Percentiles rank a stretch among this genome's conserved stretches.
Evolutionary conservation across 2,329 filamentous ascomycete genomes (phyloP).

Genomic region (Epichloe brachyelytri): DNA sequence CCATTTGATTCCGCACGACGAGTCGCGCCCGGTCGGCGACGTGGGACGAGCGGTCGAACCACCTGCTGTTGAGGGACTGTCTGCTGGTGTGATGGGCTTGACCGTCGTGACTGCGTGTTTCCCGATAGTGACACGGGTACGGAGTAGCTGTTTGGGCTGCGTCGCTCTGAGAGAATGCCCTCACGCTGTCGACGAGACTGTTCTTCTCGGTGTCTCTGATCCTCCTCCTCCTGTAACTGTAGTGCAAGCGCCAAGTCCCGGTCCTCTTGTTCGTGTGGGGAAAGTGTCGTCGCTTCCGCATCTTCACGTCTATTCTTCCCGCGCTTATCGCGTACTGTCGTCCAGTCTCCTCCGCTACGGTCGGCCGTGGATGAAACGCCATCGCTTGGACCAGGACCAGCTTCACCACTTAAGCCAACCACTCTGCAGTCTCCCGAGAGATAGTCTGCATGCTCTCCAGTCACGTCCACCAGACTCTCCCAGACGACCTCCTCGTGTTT

Average conservation of each 20-base stretch:
- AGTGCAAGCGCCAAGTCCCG: constrained; percentile 78
- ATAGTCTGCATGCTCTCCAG: constrained; percentile 68
- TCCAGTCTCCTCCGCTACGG: constrained; percentile 35
- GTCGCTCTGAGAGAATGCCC: constrained; percentile 48
- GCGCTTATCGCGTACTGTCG: constrained; percentile 32
- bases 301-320: constrained; percentile 16
- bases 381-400: constrained; percentile 9
- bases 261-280: constrained; percentile 58
- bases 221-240: constrained; percentile 90
- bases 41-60: constrained; percentile 30
- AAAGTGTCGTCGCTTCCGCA: constrained; percentile 20
- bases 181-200: constrained; percentile 52
- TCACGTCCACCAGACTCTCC: constrained; percentile 86
- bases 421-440: constrained; percentile 82
- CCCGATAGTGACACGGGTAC: neutral
- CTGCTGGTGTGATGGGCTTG: constrained; percentile 1
- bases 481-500: constrained; percentile 85
- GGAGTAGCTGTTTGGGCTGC: constrained; percentile 13
- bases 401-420: constrained; percentile 44
- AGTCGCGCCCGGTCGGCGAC: constrained; percentile 23
- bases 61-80: constrained; percentile 16
- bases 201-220: constrained; percentile 58
- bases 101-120: neutral
- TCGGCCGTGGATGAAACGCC: constrained; percentile 10
- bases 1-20: constrained; percentile 24